These are phyloP conservation scores for Ceratocystis diversiconidia DNA, from an alignment of 2,329 filamentous ascomycete genomes.

Conservation along the genomic window DNA sequence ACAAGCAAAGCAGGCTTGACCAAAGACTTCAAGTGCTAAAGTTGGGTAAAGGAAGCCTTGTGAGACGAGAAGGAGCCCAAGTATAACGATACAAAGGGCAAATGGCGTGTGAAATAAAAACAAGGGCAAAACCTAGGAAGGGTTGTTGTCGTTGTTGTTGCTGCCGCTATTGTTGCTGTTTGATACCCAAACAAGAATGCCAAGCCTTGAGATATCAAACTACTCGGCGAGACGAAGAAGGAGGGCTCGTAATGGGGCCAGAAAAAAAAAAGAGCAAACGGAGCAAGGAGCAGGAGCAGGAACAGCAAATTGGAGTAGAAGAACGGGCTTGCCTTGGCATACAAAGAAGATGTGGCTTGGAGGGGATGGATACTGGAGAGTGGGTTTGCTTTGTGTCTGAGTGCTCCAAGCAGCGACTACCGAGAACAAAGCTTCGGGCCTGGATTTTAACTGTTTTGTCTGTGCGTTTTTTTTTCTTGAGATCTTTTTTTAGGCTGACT, in stretches of 20 bases:
- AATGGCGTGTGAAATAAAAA: no score
- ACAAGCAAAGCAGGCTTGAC: neutral
- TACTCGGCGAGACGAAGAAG: neutral
- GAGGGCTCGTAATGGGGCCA: neutral
- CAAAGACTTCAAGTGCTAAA: no score
- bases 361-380: neutral
- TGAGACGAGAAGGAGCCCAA: no score
- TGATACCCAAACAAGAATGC: neutral
- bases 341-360: neutral
- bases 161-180: neutral
- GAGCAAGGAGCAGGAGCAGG: neutral
- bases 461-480: constrained; percentile 5
- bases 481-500: constrained; percentile 4
- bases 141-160: no score
- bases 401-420: neutral
- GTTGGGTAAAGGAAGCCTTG: neutral
- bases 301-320: neutral
- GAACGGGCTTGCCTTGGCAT: neutral
- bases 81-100: no score
- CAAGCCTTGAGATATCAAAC: neutral
- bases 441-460: constrained; percentile 6
- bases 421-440: constrained; percentile 3
- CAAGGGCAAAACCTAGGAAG: no score
- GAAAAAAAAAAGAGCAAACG: neutral
- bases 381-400: neutral